A percentile compares a stretch with the other conserved stretches of the same genome.
Evolutionary conservation across 371 early-diverging fungal species (phyloP).

Genomic region (Rhizopus arrhizus): DNA sequence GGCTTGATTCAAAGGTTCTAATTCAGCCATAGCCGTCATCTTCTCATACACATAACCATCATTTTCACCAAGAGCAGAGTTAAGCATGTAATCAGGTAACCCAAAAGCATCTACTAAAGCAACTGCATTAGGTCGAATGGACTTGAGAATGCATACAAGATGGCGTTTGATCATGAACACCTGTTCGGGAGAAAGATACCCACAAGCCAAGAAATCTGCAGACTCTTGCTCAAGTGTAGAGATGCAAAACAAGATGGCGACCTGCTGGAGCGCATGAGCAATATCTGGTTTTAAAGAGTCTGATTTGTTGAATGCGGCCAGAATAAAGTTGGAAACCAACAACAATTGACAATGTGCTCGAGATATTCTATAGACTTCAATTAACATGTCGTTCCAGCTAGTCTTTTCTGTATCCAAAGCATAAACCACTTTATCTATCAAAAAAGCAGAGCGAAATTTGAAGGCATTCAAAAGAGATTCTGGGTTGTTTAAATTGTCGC

Average conservation of each 20-base stretch:
- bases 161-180: conserved; percentile 49
- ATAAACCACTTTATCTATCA: conserved; percentile 43
- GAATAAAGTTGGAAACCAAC: conserved; percentile 62
- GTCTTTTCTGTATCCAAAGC: conserved; percentile 39
- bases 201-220: conserved; percentile 63
- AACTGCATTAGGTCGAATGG: conserved; percentile 71
- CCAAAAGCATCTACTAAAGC: conserved; percentile 76
- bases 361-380: conserved; percentile 60
- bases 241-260: conserved; percentile 47
- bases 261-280: conserved; percentile 17
- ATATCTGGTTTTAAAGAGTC: conserved; percentile 3
- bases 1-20: conserved; percentile 67
- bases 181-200: conserved; percentile 55
- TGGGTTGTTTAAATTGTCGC: conserved; percentile 35
- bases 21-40: conserved; percentile 65
- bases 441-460: conserved; percentile 42
- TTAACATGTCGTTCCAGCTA: conserved; percentile 54
- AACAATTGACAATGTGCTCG: conserved; percentile 70
- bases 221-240: conserved; percentile 66
- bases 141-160: conserved; percentile 47
- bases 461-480: conserved; percentile 41
- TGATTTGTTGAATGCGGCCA: conserved; percentile 40
- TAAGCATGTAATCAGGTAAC: conserved; percentile 67
- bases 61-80: conserved; percentile 72
- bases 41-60: conserved; percentile 76